phyloP scores from a whole-genome alignment of 495 filamentous ascomycete species.

The Staphylotrichum longicolle region DNA sequence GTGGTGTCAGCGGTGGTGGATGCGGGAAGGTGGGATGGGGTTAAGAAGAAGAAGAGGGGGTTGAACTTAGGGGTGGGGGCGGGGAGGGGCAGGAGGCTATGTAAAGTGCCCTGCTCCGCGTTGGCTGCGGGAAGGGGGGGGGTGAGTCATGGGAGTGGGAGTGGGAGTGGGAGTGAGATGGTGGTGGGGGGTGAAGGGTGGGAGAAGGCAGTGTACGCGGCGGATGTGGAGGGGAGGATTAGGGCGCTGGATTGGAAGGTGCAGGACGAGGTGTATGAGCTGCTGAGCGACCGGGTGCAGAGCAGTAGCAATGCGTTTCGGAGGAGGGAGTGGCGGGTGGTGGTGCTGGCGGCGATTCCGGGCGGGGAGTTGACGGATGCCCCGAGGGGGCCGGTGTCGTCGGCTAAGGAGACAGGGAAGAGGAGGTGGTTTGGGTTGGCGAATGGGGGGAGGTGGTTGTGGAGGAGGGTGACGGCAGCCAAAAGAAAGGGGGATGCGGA shows the following conservation, averaged over 20 bases:
- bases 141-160: not conserved
- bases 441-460: not conserved
- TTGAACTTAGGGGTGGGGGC: not conserved
- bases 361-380: conserved; percentile 24
- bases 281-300: conserved; percentile 23
- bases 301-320: conserved; percentile 26
- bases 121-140: not conserved
- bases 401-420: not conserved
- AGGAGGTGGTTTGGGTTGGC: not conserved
- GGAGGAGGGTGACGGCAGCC: not conserved
- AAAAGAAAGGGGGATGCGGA: not conserved
- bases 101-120: no score
- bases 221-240: conserved; percentile 18
- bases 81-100: no score
- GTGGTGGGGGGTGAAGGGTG: not conserved
- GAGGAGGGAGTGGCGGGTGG: conserved; percentile 25
- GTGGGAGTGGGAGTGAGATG: not conserved
- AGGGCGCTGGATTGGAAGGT: conserved; percentile 26
- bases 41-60: not conserved
- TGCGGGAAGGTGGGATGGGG: not conserved
- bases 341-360: conserved; percentile 15
- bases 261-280: conserved; percentile 28
- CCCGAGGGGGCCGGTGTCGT: not conserved
- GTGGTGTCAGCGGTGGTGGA: not conserved
- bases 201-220: conserved; percentile 2